Percentiles rank a stretch among this genome's conserved stretches.
phyloP scores from a whole-genome alignment of 2,329 filamentous ascomycete species.

The Exophiala sp. region DNA sequence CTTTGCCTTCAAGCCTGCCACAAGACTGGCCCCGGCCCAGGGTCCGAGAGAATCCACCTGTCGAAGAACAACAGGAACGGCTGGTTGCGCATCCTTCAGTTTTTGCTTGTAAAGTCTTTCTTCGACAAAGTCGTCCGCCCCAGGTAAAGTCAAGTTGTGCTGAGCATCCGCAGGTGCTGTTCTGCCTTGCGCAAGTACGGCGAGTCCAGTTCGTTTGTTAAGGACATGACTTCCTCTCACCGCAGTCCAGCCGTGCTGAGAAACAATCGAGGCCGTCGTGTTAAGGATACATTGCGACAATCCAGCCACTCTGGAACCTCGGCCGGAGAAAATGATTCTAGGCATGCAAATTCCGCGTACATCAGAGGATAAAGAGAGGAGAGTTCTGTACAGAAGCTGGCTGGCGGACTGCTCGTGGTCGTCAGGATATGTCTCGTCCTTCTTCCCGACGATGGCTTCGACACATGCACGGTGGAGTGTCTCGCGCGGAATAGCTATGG shows the following conservation, averaged over 20 bases:
- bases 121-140: conserved; percentile 53
- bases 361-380: conserved; percentile 73
- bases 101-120: conserved; percentile 49
- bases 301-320: conserved; percentile 70
- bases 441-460: conserved; percentile 61
- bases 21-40: conserved; percentile 60
- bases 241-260: conserved; percentile 67
- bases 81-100: conserved; percentile 37
- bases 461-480: conserved; percentile 70
- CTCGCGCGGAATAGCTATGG: conserved; percentile 57
- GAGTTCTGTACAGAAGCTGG: conserved; percentile 65
- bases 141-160: conserved; percentile 39
- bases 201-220: conserved; percentile 21
- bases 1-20: conserved; percentile 53
- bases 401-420: conserved; percentile 80
- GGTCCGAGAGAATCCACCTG: conserved; percentile 57
- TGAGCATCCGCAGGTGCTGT: conserved; percentile 18
- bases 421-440: conserved; percentile 59
- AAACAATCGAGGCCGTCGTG: conserved; percentile 63
- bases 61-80: conserved; percentile 39
- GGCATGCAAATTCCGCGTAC: conserved; percentile 80
- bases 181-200: conserved; percentile 30
- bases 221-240: conserved; percentile 56
- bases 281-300: conserved; percentile 69
- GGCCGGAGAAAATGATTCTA: conserved; percentile 79